Percentiles rank a stretch among this genome's conserved stretches.
These are phyloP conservation scores for Ostreobium quekettii DNA, from an alignment of 139 green algal genomes.

Conservation along the genomic window DNA sequence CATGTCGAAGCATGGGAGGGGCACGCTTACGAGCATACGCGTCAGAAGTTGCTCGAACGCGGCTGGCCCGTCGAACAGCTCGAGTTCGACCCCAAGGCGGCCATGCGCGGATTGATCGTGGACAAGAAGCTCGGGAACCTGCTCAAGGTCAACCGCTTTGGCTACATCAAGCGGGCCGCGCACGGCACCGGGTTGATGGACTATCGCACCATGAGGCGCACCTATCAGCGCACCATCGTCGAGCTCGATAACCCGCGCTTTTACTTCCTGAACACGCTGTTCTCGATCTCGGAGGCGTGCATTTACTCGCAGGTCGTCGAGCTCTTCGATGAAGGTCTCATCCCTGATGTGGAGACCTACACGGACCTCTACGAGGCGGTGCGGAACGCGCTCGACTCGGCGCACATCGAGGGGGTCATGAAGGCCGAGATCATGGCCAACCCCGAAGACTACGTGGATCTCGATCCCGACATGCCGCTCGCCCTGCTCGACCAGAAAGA, in stretches of 20 bases:
- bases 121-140: constrained; percentile 54
- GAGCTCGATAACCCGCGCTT: constrained; percentile 71
- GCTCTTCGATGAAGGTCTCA: constrained; percentile 25
- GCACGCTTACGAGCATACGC: constrained; percentile 72
- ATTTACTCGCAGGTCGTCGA: constrained; percentile 83
- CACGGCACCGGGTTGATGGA: constrained; percentile 67
- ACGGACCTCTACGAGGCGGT: no score
- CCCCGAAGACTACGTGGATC: constrained; percentile 65
- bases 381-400: constrained; percentile 83
- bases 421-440: constrained; percentile 86
- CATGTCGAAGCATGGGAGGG: constrained; percentile 91
- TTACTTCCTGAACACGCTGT: constrained; percentile 97
- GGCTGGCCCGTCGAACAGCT: constrained; percentile 75
- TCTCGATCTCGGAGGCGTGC: constrained; percentile 79
- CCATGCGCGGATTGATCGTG: constrained; percentile 69
- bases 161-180: constrained; percentile 62
- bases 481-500: constrained; percentile 81
- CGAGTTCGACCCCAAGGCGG: constrained; percentile 73
- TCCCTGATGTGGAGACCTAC: constrained; percentile 61
- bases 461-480: constrained; percentile 73
- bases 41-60: constrained; percentile 51
- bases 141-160: constrained; percentile 56
- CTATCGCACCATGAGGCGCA: constrained; percentile 25
- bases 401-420: constrained; percentile 86
- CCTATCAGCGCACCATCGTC: constrained; percentile 80